Conservation (phyloP, 345 rosid genomes). For the Lepidium africanum region DNA sequence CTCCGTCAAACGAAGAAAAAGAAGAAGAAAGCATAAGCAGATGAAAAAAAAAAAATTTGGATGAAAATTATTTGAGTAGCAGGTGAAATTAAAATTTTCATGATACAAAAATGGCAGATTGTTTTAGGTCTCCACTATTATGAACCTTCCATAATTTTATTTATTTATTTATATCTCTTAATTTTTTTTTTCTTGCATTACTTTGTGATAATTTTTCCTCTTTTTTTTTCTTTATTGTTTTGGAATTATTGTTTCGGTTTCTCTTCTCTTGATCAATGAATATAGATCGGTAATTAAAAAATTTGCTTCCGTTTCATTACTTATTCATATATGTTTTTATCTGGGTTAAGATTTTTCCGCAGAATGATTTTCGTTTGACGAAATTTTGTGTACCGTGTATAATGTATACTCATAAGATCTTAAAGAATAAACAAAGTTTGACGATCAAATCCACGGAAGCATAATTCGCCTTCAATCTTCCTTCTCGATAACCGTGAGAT, state of each 20-base stretch:
- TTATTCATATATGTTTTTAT: neutral
- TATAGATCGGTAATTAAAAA: neutral
- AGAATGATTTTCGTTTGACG: neutral
- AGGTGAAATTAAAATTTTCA: neutral
- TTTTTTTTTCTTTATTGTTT: neutral
- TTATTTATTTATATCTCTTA: neutral
- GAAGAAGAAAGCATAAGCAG: neutral
- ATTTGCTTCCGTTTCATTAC: constrained; percentile 2
- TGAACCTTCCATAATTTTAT: constrained; percentile 19
- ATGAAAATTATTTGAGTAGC: neutral
- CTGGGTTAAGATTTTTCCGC: neutral
- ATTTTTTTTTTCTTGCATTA: neutral
- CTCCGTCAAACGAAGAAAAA: neutral
- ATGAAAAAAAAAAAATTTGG: neutral
- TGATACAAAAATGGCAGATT: constrained; percentile 18
- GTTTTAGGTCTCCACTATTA: constrained; percentile 15
- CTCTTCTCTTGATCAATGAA: constrained; percentile 12
- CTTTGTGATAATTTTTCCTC: neutral
- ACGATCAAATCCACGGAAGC: neutral
- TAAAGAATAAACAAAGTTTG: neutral
- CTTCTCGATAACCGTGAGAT: neutral
- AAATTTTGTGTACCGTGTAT: neutral
- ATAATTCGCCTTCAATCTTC: neutral
- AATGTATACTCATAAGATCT: constrained; percentile 1
- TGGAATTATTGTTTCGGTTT: constrained; percentile 8